phyloP scores from a whole-genome alignment of 2,329 filamentous ascomycete species.

The Alternaria sp. region DNA sequence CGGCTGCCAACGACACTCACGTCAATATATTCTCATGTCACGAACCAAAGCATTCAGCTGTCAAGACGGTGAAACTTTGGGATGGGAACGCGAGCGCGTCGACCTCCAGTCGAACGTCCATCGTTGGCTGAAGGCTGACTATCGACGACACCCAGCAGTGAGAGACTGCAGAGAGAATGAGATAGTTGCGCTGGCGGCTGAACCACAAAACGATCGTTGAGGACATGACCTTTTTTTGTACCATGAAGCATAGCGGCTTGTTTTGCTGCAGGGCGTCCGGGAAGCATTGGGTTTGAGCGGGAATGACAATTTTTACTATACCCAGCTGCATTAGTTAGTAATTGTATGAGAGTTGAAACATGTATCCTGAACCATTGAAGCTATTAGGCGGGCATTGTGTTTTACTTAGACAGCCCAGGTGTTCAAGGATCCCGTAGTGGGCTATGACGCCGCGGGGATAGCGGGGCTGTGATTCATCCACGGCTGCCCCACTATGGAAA shows the following conservation, averaged over 20 bases:
- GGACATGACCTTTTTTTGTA: not conserved
- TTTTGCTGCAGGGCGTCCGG: conserved; percentile 2
- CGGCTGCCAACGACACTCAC: conserved; percentile 84
- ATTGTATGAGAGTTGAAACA: not conserved
- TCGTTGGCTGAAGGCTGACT: conserved; percentile 11
- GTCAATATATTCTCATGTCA: conserved; percentile 78
- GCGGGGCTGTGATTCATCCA: conserved; percentile 26
- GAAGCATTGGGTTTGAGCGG: conserved; percentile 1
- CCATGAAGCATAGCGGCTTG: conserved; percentile 1
- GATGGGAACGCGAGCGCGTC: conserved; percentile 32
- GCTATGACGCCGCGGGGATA: conserved; percentile 24
- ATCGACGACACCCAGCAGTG: not conserved
- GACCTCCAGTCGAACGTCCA: conserved; percentile 27
- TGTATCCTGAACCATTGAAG: not conserved
- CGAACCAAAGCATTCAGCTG: conserved; percentile 29
- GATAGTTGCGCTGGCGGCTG: not conserved
- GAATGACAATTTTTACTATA: conserved; percentile 9
- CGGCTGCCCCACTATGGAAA: conserved; percentile 21
- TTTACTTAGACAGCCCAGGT: not conserved
- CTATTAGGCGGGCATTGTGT: not conserved
- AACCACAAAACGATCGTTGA: not conserved
- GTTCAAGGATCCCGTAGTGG: not conserved
- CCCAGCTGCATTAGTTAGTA: conserved; percentile 9
- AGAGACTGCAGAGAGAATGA: not conserved
- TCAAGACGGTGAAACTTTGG: conserved; percentile 44